These are phyloP conservation scores for Gynostemma pentaphyllum DNA, from an alignment of 306 rosid genomes.

Conservation along the genomic window DNA sequence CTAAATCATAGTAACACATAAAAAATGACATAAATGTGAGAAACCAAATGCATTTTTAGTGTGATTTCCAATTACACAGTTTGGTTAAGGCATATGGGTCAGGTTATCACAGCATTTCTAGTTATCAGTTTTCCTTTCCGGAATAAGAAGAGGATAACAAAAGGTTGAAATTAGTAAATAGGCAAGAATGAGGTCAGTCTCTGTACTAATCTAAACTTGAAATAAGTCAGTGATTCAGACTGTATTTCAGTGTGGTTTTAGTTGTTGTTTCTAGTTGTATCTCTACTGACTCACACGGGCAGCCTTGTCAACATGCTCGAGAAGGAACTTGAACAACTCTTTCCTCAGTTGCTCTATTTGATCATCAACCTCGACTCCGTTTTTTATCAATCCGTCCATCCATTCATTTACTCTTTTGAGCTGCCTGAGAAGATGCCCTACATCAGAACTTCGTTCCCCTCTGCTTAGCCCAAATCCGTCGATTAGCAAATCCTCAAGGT, in stretches of 20 bases:
- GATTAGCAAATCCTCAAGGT: slow-evolving; percentile 40
- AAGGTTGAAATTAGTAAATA: background rate
- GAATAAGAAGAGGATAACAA: background rate
- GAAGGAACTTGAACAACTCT: slow-evolving; percentile 36
- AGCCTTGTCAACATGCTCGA: slow-evolving; percentile 21
- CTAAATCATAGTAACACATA: too few relatives aligned
- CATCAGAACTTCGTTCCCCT: slow-evolving; percentile 22
- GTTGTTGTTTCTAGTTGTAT: background rate
- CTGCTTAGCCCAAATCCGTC: slow-evolving; percentile 29
- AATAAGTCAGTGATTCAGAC: background rate
- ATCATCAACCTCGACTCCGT: slow-evolving; percentile 23
- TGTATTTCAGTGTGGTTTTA: background rate
- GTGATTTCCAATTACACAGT: too few relatives aligned
- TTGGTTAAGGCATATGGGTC: too few relatives aligned
- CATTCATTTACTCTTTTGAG: slow-evolving; percentile 53
- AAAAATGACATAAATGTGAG: too few relatives aligned
- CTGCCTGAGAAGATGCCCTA: slow-evolving; percentile 42
- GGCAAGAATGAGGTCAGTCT: background rate
- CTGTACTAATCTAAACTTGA: background rate
- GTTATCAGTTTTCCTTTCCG: too few relatives aligned
- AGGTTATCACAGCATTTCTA: too few relatives aligned
- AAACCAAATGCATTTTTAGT: too few relatives aligned
- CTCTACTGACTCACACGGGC: background rate
- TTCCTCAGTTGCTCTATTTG: slow-evolving; percentile 39
- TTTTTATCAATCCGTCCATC: slow-evolving; percentile 37